Base-by-base conservation (phyloP, 2,329 filamentous ascomycete species). In the Colletotrichum siamense region DNA sequence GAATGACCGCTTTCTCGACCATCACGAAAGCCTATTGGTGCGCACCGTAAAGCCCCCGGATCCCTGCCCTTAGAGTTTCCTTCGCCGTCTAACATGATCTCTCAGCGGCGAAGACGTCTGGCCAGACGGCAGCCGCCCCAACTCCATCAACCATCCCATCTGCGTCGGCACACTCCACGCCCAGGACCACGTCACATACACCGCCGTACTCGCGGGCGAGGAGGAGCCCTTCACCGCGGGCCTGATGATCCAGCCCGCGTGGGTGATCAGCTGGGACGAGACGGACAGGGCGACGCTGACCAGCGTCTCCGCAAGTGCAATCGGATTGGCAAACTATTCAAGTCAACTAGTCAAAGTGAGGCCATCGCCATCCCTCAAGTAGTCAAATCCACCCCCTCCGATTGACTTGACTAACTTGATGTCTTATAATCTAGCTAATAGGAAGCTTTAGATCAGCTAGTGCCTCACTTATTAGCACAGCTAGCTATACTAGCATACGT, bases 71-170 rank as follows among this genome's bases (percentile, higher is more conserved):
- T 18, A 0, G 6, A 34, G 32, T 0, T 18, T 39, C 16, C 36
- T 39, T 39, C 36, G 4, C 16, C 36, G 15, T 10, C 39, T n/a
- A 5, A 3, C 9, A 44, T 44, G 8, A 44, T 8, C 8, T 0
- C 36, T 8, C 18, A 44, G 39, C 18, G 39, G 39, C 39, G 0
- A 44, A 10, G 2, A 44, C 39, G 39, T 44, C 39, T 44, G 39
- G 16, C 39, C 39, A 6, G 0, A 44, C 36, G 36, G 36, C 36
- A 18, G 0, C 36, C 0, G 0, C 36, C 36, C 16, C 36, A 0
- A 18, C 36, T 44, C 16, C 36, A 44, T 18, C 16, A 44, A 18
- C 36, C 0, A 44, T 18, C 8, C 16, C 36, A 44, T 44, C 36
- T 44, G 16, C 36, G 0, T 44, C 36, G 7, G 36, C 36, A 18